These are phyloP conservation scores for Blastomyces silverae DNA, from an alignment of 2,329 filamentous ascomycete species.

Conservation along the genomic window DNA sequence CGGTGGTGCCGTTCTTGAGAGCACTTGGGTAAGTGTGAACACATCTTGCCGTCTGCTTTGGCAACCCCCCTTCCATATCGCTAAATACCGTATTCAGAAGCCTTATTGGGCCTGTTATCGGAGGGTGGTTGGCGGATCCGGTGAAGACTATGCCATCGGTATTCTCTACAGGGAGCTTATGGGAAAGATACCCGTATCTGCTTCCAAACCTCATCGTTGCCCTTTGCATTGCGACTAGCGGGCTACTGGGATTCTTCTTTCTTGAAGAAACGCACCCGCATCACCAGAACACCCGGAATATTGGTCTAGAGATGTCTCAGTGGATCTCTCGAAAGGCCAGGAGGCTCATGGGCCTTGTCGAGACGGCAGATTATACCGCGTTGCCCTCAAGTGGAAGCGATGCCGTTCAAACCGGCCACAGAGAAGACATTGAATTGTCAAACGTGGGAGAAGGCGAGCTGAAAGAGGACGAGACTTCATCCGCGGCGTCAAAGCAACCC, in stretches of 20 bases:
- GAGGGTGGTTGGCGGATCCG: conserved; percentile 16
- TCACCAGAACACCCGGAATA: conserved; percentile 6
- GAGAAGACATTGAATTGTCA: not conserved
- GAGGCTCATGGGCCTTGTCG: not conserved
- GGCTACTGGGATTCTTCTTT: conserved; percentile 13
- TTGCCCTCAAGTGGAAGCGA: not conserved
- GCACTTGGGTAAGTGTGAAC: conserved; percentile 15
- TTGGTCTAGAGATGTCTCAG: conserved; percentile 6
- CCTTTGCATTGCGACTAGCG: not conserved
- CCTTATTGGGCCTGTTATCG: conserved; percentile 16
- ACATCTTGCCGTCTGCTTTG: not conserved
- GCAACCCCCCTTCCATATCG: not conserved
- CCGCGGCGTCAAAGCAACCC: not conserved
- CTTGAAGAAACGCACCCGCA: conserved; percentile 17
- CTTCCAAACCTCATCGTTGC: conserved; percentile 16
- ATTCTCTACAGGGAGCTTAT: conserved; percentile 11
- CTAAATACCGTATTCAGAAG: conserved; percentile 6
- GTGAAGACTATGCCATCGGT: conserved; percentile 13
- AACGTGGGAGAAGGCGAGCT: not conserved
- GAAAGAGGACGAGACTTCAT: not conserved
- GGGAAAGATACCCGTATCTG: conserved; percentile 17
- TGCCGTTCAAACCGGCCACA: not conserved
- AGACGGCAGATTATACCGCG: not conserved
- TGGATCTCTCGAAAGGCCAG: not conserved
- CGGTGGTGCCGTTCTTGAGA: conserved; percentile 17